Evolutionary conservation across 352 stramenopile genomes (phyloP).

Genomic region (Phytopythium ostracodes): DNA sequence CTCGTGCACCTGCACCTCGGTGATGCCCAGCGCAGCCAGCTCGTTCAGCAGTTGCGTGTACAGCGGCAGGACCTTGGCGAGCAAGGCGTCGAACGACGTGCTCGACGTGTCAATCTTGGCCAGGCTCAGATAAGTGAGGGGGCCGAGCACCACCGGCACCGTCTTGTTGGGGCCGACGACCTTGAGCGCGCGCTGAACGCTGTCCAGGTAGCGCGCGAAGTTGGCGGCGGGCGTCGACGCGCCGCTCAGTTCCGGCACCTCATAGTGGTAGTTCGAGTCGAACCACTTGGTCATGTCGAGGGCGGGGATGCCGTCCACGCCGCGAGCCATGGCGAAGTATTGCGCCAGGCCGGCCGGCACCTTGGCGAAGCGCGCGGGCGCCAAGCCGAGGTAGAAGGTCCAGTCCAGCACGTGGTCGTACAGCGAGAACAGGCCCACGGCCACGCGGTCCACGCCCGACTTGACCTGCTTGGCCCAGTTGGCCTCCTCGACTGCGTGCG

Average conservation of each 20-base stretch:
- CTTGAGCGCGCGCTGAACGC: conserved; percentile 73
- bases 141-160: conserved; percentile 77
- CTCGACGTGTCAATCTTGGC: conserved; percentile 70
- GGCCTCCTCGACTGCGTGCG: conserved; percentile 68
- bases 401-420: conserved; percentile 92
- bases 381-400: conserved; percentile 78
- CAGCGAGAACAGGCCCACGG: conserved; percentile 86
- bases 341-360: conserved; percentile 55
- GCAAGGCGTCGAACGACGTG: conserved; percentile 57
- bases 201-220: conserved; percentile 70
- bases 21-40: conserved; percentile 67
- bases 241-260: conserved; percentile 87
- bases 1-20: conserved; percentile 91
- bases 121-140: conserved; percentile 79
- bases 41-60: conserved; percentile 77
- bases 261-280: conserved; percentile 95
- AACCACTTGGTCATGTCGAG: conserved; percentile 96
- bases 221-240: conserved; percentile 70
- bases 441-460: conserved; percentile 70
- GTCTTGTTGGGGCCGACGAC: conserved; percentile 81
- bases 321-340: conserved; percentile 91
- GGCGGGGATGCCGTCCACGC: conserved; percentile 85
- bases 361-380: conserved; percentile 71
- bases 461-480: conserved; percentile 87
- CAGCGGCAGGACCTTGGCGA: conserved; percentile 71